phyloP scores from a whole-genome alignment of 257 asterid species.

The Solanum piurae region DNA sequence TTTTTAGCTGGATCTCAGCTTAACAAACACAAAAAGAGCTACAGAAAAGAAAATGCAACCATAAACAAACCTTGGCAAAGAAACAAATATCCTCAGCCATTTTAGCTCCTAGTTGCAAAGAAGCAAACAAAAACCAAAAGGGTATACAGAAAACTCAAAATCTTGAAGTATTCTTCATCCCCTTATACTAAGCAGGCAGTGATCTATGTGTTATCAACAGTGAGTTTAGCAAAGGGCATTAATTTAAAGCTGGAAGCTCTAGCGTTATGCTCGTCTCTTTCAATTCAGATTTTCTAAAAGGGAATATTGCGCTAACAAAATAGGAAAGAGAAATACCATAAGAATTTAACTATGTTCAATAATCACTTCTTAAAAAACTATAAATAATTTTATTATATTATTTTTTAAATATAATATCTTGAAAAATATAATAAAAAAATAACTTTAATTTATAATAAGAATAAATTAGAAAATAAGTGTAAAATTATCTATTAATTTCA shows the following conservation, averaged over 20 bases:
- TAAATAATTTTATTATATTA: too few species aligned
- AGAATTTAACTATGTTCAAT: neutral
- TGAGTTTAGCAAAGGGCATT: neutral
- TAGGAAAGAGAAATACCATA: neutral
- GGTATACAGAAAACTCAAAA: slow-evolving; percentile 21
- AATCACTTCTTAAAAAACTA: neutral
- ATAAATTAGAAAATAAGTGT: too few species aligned
- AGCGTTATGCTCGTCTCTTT: neutral
- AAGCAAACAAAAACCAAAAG: slow-evolving; percentile 13
- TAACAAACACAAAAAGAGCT: neutral
- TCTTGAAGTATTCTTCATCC: slow-evolving; percentile 13
- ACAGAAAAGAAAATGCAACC: neutral
- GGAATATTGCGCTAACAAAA: neutral
- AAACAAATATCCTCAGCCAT: slow-evolving; percentile 80
- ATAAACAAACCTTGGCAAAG: slow-evolving; percentile 54
- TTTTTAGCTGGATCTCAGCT: neutral
- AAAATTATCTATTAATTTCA: too few species aligned
- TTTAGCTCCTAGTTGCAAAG: slow-evolving; percentile 1
- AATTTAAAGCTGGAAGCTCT: neutral
- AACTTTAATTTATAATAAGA: too few species aligned
- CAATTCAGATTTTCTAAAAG: neutral
- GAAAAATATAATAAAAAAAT: too few species aligned
- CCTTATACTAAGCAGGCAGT: neutral
- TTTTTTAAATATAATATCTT: too few species aligned
- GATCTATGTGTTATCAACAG: neutral